Conservation (phyloP, 805 yeast species). For the Tetrapisispora arboricola region DNA sequence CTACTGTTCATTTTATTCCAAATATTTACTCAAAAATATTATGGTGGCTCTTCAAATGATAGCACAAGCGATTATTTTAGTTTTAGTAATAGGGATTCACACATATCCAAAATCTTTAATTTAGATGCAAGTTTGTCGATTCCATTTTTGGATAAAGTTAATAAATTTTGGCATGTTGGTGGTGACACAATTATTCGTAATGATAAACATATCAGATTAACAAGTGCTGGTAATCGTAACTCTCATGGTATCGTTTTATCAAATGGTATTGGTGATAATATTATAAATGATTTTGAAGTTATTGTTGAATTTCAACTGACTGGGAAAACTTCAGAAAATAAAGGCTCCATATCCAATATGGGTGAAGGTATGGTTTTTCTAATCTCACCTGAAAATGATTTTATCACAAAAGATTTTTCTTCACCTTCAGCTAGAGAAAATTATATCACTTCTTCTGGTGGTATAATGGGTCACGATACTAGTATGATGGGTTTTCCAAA, state of each 20-base stretch:
- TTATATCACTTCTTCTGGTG: slow-evolving; percentile 21
- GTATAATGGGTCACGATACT: slow-evolving; percentile 14
- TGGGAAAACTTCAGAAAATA: background rate
- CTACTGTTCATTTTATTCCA: slow-evolving; percentile 2
- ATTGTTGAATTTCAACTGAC: slow-evolving; percentile 14
- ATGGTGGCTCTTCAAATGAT: background rate
- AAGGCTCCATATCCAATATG: slow-evolving; percentile 1
- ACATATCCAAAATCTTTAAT: slow-evolving; percentile 9
- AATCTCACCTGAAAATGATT: slow-evolving; percentile 24
- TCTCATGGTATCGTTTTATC: slow-evolving; percentile 21
- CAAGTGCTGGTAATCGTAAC: slow-evolving; percentile 8
- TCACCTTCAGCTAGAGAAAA: slow-evolving; percentile 17
- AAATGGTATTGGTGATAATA: slow-evolving; percentile 27
- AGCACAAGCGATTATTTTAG: background rate
- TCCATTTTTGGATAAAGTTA: slow-evolving; percentile 23
- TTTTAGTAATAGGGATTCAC: slow-evolving; percentile 1
- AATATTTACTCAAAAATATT: slow-evolving; percentile 2
- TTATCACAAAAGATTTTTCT: slow-evolving; percentile 15
- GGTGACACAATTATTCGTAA: slow-evolving; percentile 24
- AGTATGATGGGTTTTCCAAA: slow-evolving; percentile 27
- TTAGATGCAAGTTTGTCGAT: slow-evolving; percentile 19
- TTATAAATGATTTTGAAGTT: slow-evolving; percentile 24
- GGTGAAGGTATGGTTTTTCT: slow-evolving; percentile 25
- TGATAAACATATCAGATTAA: slow-evolving; percentile 15
- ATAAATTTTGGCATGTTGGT: slow-evolving; percentile 23